phyloP scores from a whole-genome alignment of 2,329 filamentous ascomycete genomes.

The Diplodia scrobiculata region DNA sequence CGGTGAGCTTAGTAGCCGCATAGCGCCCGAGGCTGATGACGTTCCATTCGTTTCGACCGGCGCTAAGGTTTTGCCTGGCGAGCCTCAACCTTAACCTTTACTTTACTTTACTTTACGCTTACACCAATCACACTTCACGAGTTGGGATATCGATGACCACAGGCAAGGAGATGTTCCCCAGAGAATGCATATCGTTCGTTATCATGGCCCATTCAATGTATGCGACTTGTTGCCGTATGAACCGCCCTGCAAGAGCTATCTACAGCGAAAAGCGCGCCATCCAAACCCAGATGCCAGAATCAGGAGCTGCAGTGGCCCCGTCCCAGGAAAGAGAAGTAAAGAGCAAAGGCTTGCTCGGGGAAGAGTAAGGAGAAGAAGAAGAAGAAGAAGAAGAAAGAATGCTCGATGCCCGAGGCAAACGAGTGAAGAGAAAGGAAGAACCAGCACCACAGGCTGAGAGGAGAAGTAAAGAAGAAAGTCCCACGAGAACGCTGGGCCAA shows the following conservation, averaged over 20 bases:
- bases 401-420: background rate
- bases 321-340: slow-evolving; percentile 16
- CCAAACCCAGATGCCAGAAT: slow-evolving; percentile 26
- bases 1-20: background rate
- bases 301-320: slow-evolving; percentile 20
- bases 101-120: slow-evolving; percentile 3
- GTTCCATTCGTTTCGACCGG: background rate
- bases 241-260: slow-evolving; percentile 14
- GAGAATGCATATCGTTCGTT: slow-evolving; percentile 12
- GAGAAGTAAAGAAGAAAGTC: background rate
- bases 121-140: background rate
- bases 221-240: slow-evolving; percentile 19
- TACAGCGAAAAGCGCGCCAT: slow-evolving; percentile 18
- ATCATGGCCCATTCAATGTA: slow-evolving; percentile 11
- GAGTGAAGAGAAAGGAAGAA: slow-evolving; percentile 12
- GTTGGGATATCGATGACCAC: background rate
- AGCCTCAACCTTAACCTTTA: background rate
- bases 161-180: background rate
- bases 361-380: background rate
- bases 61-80: background rate
- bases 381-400: background rate
- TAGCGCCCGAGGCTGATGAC: slow-evolving; percentile 2
- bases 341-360: background rate
- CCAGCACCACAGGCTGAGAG: background rate
- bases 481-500: background rate